Evolutionary conservation across 768 basidiomycete species (phyloP), one percentile per base, ranked within the genome.

Genomic region (Collybia nuda): DNA sequence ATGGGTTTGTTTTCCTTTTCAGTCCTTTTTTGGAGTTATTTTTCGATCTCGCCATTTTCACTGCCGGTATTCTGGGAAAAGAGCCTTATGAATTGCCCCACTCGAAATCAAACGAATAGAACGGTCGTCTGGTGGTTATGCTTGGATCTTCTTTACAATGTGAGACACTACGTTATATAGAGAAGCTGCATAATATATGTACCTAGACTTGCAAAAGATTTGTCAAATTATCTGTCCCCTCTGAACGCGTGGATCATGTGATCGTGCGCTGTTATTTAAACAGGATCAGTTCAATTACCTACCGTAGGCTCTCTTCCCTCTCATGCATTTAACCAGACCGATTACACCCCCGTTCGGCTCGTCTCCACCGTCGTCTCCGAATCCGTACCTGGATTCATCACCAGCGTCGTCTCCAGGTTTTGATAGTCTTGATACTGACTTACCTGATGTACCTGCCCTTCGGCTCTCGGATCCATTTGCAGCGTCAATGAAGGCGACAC

Each of bases 361-460:
- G 8, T 82, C 81, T 1, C 78, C 83, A 0, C 70, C 77, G 8
- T 78, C 80, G 0, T 81, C 82, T 22, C 81, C 81, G 5, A 45
- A 54, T 6, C 57, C 48, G 17, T 50, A 53, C 14, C 41, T 69
- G 40, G 62, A 65, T 57, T 67, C 53, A 46, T 67, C 63, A 57
- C 66, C 66, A 8, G 47, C 60, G 53, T 65, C 70, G 38, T 61
- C 74, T 36, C 62, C 69, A 40, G 52, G 56, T 19, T 58, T 60
- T 6, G 61, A 47, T 22, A 40, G 60, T 22, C 19, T 51, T 22
- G 23, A 56, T 12, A 48, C 51, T 43, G 52, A 59, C 12, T 56
- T 53, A 44, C 44, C 46, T n/a, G 52, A 55, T 23, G 41, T 47
- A 22, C 54, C 55, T 9, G 18, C 49, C 37, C 53, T 56, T 50